Percentiles rank a stretch among this genome's conserved stretches.
phyloP scores from a whole-genome alignment of 495 filamentous ascomycete species.

The Staphylotrichum longicolle region DNA sequence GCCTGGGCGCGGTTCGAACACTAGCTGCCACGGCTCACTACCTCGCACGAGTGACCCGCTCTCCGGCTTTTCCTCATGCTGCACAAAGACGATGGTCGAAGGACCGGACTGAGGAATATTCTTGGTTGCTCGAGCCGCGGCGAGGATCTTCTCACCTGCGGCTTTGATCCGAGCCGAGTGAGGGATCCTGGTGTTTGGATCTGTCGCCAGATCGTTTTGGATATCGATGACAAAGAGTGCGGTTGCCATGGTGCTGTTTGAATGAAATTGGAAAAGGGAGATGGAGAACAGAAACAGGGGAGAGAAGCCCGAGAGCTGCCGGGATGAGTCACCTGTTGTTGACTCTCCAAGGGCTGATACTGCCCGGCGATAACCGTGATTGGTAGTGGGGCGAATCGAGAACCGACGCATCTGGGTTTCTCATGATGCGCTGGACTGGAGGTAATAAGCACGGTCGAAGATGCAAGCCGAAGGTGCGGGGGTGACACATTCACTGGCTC shows the following conservation, averaged over 20 bases:
- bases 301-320: no score
- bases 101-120: no score
- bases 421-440: no score
- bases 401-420: no score
- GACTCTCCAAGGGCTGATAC: no score
- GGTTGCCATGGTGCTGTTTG: conserved; percentile 3
- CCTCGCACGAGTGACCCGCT: conserved; percentile 26
- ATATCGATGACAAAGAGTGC: conserved; percentile 39
- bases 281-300: no score
- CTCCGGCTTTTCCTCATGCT: conserved; percentile 33
- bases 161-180: conserved; percentile 24
- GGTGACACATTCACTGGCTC: no score
- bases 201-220: conserved; percentile 31
- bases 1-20: conserved; percentile 28
- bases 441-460: no score
- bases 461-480: no score
- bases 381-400: no score
- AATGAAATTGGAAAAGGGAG: neutral
- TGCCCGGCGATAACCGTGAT: no score
- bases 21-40: conserved; percentile 34
- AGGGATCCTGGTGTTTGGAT: conserved; percentile 28
- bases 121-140: conserved; percentile 8
- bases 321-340: no score
- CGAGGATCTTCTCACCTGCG: conserved; percentile 20
- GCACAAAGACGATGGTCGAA: conserved; percentile 30